Base-by-base conservation (phyloP, 1,139 yeast genomes). In the Meyerozyma athensensis region DNA sequence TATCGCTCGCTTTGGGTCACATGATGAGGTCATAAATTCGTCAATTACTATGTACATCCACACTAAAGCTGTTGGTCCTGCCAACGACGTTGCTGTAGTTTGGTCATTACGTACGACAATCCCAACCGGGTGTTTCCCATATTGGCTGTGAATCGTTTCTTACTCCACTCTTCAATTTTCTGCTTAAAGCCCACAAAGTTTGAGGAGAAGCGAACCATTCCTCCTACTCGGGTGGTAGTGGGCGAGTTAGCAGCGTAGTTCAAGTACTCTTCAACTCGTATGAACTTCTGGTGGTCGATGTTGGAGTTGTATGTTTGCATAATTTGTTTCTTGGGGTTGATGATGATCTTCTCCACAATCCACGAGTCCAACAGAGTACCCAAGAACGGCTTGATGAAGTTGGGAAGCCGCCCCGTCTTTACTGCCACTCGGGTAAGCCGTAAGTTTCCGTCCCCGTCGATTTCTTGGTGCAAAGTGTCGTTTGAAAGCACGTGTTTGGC, bases 401-500 rank as follows among this genome's bases (percentile, higher is more conserved):
- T 62, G 4, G 97, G 97, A 36, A 90, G 67, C 47, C 87, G 70
- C 5, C 97, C 97, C 2, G 77, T 68, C 55, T 92, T 92, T 47
- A 77, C 76, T 41, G 90, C 79, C 34, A 92, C 63, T 49, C 92
- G 73, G 7, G 95, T 86, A 26, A 86, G 79, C 49, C 79, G 74
- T 37, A 89, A 69, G 38, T 79, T 68, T 16, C 95, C 95, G 12
- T 76, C 61, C 0, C 57, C 54, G 47, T 84, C 90, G 20, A 83
- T 68, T 45, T 65, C 61, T 34, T 67, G 68, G 33, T 79, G 79
- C 19, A 86, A 59, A 2, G 96, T 86, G 56, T 92, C 98, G 30
- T 81, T 81, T 10, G 95, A 82, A 34, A 82, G 66, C 10, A 92
- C 97, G 63, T 92, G 97, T n/a, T 78, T 65, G 28, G 97, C 83